phyloP scores from a whole-genome alignment of 371 early-diverging fungal genomes.

The Mucor velutinosus region DNA sequence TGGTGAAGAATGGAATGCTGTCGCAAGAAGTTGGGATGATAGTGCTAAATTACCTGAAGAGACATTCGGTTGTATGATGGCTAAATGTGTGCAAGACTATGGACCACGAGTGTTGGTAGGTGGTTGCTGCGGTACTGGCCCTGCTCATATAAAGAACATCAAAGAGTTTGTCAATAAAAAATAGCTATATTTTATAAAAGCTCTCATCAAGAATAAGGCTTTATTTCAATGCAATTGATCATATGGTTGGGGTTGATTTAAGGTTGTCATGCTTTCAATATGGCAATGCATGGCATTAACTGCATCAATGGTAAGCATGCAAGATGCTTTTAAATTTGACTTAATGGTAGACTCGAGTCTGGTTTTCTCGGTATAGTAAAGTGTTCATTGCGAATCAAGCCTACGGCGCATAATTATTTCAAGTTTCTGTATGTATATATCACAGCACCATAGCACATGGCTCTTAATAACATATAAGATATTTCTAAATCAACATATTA shows the following conservation, averaged over 20 bases:
- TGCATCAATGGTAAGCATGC: neutral
- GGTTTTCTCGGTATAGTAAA: no score
- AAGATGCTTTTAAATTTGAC: no score
- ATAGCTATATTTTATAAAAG: neutral
- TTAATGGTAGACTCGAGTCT: no score
- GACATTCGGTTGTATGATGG: constrained; percentile 33
- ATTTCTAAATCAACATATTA: no score
- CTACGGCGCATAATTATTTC: no score
- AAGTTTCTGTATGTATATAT: no score
- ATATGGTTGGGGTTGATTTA: neutral
- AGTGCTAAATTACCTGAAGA: constrained; percentile 24
- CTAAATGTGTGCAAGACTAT: constrained; percentile 16
- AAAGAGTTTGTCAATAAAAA: neutral
- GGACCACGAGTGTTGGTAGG: constrained; percentile 44
- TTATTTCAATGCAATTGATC: neutral
- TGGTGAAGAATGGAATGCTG: constrained; percentile 48
- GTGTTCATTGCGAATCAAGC: no score
- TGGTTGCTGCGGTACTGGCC: constrained; percentile 54
- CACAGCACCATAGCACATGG: no score
- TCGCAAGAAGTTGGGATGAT: constrained; percentile 31
- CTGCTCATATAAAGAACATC: constrained; percentile 33
- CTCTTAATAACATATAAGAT: no score
- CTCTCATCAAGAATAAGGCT: no score
- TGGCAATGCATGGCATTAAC: neutral
- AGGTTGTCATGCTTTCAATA: neutral